phyloP scores from a whole-genome alignment of 345 rosid genomes.

The Noccaea bulbosa region DNA sequence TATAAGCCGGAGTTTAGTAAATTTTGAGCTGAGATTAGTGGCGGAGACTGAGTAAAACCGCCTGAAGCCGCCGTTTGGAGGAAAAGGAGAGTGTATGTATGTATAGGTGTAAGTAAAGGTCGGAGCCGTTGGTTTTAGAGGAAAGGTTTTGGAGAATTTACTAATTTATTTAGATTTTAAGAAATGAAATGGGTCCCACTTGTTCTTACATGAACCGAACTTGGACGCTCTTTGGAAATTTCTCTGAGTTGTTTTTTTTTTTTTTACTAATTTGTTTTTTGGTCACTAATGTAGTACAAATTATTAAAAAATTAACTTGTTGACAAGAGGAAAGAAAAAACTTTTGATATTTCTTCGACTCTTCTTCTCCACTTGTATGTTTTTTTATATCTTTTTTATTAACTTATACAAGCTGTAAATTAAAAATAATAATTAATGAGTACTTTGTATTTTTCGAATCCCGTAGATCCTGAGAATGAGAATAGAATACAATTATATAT shows the following conservation, averaged over 20 bases:
- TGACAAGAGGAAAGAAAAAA: background rate
- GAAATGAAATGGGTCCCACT: constrained; percentile 37
- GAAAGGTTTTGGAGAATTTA: constrained; percentile 32
- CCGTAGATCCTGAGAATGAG: constrained; percentile 35
- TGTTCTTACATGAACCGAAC: constrained; percentile 46
- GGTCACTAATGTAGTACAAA: constrained; percentile 19
- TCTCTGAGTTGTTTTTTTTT: constrained; percentile 18
- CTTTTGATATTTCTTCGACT: constrained; percentile 14
- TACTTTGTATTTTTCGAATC: constrained; percentile 31
- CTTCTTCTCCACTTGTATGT: constrained; percentile 23
- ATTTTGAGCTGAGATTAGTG: background rate
- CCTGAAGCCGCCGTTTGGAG: constrained; percentile 42
- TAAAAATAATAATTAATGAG: background rate
- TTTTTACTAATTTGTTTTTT: constrained; percentile 13
- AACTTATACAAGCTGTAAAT: constrained; percentile 32
- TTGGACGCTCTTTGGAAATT: constrained; percentile 39
- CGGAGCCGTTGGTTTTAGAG: constrained; percentile 44
- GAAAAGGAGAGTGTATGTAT: constrained; percentile 12
- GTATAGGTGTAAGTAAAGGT: constrained; percentile 42
- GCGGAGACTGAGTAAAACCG: constrained; percentile 20
- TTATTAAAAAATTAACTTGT: constrained; percentile 8
- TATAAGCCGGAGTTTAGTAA: background rate
- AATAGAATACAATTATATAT: constrained; percentile 19
- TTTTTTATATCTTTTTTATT: constrained; percentile 19
- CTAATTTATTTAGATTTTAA: constrained; percentile 26